Evolutionary conservation across 257 asterid genomes (phyloP).

Genomic region (Nicotiana undulata): DNA sequence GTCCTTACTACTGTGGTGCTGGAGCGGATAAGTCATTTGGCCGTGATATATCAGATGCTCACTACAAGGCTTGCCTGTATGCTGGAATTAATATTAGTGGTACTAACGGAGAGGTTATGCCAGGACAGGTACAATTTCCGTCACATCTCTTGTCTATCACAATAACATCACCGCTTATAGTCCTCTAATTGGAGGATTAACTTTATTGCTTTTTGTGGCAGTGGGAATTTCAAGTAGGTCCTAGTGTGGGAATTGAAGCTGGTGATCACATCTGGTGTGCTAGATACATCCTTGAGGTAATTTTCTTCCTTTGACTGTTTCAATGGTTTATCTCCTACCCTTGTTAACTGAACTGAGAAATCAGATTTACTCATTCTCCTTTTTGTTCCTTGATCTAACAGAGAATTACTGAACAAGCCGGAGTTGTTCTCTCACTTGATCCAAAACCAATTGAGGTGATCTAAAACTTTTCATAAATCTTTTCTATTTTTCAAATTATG

Average conservation of each 20-base stretch:
- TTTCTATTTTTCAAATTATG: not conserved
- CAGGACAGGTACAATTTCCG: constrained; percentile 72
- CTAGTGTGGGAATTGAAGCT: constrained; percentile 92
- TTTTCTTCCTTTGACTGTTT: constrained; percentile 2
- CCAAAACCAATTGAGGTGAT: constrained; percentile 91
- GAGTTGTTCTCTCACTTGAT: constrained; percentile 86
- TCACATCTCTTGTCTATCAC: not conserved
- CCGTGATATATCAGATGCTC: constrained; percentile 94
- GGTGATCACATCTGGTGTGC: constrained; percentile 98
- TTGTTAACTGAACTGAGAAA: not conserved
- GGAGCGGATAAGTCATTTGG: constrained; percentile 98
- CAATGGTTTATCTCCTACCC: not conserved
- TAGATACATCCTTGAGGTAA: constrained; percentile 93
- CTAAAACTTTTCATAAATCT: not conserved
- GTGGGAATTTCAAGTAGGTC: constrained; percentile 99
- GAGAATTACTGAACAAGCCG: constrained; percentile 99
- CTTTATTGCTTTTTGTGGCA: constrained; percentile 22
- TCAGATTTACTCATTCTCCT: not conserved
- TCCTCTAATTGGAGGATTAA: not conserved
- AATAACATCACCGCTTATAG: not conserved
- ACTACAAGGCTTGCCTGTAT: constrained; percentile 93
- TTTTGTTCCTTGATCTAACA: constrained; percentile 21
- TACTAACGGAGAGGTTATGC: constrained; percentile 98
- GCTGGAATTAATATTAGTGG: constrained; percentile 98
- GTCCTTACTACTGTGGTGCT: constrained; percentile 92